A percentile compares a stretch with the other conserved stretches of the same genome.
Conservation (phyloP, 2,329 filamentous ascomycete species). For the Drechmeria coniospora region DNA sequence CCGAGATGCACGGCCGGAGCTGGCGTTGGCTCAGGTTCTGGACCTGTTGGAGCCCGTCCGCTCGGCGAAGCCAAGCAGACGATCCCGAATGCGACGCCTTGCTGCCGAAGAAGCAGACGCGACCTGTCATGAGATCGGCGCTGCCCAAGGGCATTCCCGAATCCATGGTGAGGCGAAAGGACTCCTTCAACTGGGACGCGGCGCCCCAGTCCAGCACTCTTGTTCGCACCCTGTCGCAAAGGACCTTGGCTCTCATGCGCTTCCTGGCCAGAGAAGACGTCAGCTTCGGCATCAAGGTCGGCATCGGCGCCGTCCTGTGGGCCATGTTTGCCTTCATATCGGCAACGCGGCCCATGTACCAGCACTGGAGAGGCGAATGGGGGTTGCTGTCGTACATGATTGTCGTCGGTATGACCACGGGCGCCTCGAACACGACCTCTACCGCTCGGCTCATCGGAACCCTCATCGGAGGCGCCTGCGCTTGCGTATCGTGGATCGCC, state of each 20-base stretch:
- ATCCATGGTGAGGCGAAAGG: constrained; percentile 33
- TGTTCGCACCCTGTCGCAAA: constrained; percentile 29
- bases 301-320: constrained; percentile 75
- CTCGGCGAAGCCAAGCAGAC: constrained; percentile 6
- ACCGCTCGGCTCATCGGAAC: constrained; percentile 78
- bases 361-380: constrained; percentile 91
- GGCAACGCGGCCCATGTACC: constrained; percentile 62
- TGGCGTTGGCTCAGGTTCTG: constrained; percentile 87
- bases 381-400: constrained; percentile 94
- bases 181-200: constrained; percentile 41
- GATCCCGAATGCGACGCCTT: constrained; percentile 28
- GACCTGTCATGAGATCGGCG: constrained; percentile 35
- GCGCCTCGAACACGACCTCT: constrained; percentile 86
- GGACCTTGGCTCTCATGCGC: constrained; percentile 27
- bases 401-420: constrained; percentile 94
- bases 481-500: constrained; percentile 63
- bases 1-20: constrained; percentile 43
- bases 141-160: constrained; percentile 41
- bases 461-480: constrained; percentile 60
- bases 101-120: constrained; percentile 23
- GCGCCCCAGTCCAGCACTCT: constrained; percentile 29
- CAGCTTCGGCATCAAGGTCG: constrained; percentile 81
- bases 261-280: constrained; percentile 40
- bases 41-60: constrained; percentile 18
- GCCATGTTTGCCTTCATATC: constrained; percentile 78